Evolutionary conservation across 805 yeast genomes (phyloP).

Genomic region (Kodamaea sagamina): DNA sequence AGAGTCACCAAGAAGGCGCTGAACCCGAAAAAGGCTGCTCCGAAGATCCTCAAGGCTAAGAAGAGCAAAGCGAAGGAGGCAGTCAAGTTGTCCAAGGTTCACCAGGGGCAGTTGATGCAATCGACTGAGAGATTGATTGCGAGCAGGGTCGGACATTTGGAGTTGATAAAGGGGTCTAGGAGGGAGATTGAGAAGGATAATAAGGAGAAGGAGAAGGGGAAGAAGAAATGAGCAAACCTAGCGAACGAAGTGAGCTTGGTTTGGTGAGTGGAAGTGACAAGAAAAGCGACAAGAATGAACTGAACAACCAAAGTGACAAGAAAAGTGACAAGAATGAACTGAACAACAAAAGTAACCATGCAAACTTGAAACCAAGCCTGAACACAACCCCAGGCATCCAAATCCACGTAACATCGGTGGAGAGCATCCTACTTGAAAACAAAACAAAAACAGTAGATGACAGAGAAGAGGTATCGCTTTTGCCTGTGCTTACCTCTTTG

Average conservation of each 20-base stretch:
- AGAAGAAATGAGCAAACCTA: constrained; percentile 15
- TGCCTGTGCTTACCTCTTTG: constrained; percentile 27
- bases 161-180: constrained; percentile 86
- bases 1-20: constrained; percentile 65
- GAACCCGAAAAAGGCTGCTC: constrained; percentile 70
- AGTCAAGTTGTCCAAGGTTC: constrained; percentile 58
- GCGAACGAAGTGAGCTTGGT: too few relatives aligned
- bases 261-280: too few relatives aligned
- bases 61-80: constrained; percentile 51
- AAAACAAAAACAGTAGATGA: constrained; percentile 4
- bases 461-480: constrained; percentile 4
- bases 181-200: constrained; percentile 70
- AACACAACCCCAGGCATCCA: background rate
- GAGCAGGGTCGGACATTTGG: constrained; percentile 91
- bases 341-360: too few relatives aligned
- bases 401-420: background rate
- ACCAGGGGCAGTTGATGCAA: constrained; percentile 51
- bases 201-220: constrained; percentile 36
- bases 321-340: background rate
- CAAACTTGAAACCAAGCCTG: too few relatives aligned
- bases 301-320: too few relatives aligned
- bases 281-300: too few relatives aligned
- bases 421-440: constrained; percentile 8
- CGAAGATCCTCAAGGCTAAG: constrained; percentile 67
- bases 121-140: constrained; percentile 85